Conservation (phyloP, 768 basidiomycete species). For the Tricholoma bakamatsutake region DNA sequence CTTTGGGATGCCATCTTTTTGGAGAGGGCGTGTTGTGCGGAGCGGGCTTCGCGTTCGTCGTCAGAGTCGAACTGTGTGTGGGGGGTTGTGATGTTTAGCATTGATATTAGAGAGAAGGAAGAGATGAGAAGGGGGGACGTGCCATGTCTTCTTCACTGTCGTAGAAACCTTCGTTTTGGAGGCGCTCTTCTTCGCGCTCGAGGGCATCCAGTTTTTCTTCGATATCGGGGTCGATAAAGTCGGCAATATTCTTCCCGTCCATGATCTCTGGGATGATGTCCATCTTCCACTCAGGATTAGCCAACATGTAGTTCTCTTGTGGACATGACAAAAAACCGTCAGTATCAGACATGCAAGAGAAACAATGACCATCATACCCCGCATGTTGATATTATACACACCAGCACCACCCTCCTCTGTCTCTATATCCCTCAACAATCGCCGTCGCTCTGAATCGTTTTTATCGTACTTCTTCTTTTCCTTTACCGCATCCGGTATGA, state of each 20-base stretch:
- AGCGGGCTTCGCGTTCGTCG: conserved; percentile 74
- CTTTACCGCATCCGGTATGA: conserved; percentile 83
- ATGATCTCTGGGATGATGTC: conserved; percentile 98
- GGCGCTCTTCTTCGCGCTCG: conserved; percentile 91
- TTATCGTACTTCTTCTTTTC: conserved; percentile 80
- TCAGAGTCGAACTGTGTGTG: conserved; percentile 55
- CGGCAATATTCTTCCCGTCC: conserved; percentile 98
- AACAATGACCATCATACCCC: conserved; percentile 49
- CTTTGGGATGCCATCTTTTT: conserved; percentile 70
- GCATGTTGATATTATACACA: conserved; percentile 86
- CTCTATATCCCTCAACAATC: conserved; percentile 78
- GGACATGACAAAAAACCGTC: conserved; percentile 2
- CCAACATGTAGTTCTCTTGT: conserved; percentile 87
- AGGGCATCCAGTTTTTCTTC: conserved; percentile 94
- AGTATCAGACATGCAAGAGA: conserved; percentile 1
- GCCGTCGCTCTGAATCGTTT: conserved; percentile 71
- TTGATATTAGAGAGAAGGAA: background rate
- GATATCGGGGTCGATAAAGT: conserved; percentile 98
- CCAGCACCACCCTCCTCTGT: conserved; percentile 84
- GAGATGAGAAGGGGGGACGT: conserved; percentile 15
- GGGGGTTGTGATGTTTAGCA: no score
- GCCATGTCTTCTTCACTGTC: conserved; percentile 86
- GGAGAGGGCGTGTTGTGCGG: conserved; percentile 50
- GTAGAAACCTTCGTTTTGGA: conserved; percentile 95
- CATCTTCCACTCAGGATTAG: conserved; percentile 90